Conservation (phyloP, 2,329 filamentous ascomycete species). For the Colletotrichum musicola region DNA sequence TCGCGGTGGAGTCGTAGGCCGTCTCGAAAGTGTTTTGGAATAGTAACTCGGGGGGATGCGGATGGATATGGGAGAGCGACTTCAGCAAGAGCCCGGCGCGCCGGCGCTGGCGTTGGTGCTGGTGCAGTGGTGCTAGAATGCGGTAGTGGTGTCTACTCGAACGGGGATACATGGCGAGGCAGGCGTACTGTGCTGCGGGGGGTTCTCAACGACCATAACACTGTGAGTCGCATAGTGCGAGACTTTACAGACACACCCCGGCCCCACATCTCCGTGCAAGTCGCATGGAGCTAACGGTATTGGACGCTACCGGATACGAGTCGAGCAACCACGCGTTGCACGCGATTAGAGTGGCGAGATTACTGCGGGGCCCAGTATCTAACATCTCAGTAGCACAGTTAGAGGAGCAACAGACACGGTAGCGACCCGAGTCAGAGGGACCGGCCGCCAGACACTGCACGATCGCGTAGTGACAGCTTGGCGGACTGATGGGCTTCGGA, state of each 20-base stretch:
- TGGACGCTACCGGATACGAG: constrained; percentile 21
- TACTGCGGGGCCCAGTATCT: constrained; percentile 1
- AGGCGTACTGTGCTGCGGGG: constrained; percentile 15
- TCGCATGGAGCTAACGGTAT: constrained; percentile 9
- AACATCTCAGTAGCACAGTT: constrained; percentile 11
- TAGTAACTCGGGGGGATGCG: constrained; percentile 34
- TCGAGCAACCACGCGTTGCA: neutral
- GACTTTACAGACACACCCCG: neutral
- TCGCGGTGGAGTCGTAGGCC: constrained; percentile 32
- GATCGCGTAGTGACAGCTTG: constrained; percentile 37
- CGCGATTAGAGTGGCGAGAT: neutral
- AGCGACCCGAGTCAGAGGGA: constrained; percentile 24
- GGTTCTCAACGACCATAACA: neutral
- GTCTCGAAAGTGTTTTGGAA: constrained; percentile 44
- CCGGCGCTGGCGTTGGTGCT: constrained; percentile 22
- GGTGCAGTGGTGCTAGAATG: neutral
- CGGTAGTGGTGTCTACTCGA: neutral
- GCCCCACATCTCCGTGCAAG: neutral
- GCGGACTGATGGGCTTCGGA: constrained; percentile 19
- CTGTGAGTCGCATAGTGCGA: constrained; percentile 13
- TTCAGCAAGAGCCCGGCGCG: neutral
- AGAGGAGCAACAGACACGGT: neutral
- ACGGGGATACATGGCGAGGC: neutral
- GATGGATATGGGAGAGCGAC: constrained; percentile 40
- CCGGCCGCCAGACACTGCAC: constrained; percentile 6